Evolutionary conservation across 306 rosid species (phyloP).

Genomic region (Senna siamea): DNA sequence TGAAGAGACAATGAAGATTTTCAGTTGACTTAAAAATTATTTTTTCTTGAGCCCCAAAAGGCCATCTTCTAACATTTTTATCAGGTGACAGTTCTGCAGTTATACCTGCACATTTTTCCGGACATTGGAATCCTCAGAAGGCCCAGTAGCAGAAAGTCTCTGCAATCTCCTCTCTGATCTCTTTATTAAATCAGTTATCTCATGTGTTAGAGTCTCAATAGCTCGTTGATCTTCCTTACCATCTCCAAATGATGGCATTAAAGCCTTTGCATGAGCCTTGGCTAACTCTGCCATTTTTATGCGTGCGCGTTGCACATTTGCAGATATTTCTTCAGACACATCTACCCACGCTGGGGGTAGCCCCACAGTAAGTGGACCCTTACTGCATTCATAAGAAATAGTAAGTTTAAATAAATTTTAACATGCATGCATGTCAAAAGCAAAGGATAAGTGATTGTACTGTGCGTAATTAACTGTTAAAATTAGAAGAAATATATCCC

Average conservation of each 20-base stretch:
- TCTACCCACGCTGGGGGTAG: slow-evolving; percentile 99
- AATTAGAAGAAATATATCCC: slow-evolving; percentile 13
- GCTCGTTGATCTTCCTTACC: slow-evolving; percentile 87
- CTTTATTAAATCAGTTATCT: slow-evolving; percentile 80
- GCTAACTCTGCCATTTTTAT: slow-evolving; percentile 80
- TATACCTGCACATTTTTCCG: slow-evolving; percentile 97
- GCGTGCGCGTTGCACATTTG: slow-evolving; percentile 83
- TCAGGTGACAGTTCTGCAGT: slow-evolving; percentile 25
- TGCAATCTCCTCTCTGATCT: slow-evolving; percentile 81
- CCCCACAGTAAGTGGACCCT: slow-evolving; percentile 76
- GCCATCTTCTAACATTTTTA: slow-evolving; percentile 20
- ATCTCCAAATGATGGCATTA: slow-evolving; percentile 97
- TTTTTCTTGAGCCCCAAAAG: slow-evolving; percentile 24
- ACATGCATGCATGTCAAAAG: slow-evolving; percentile 14
- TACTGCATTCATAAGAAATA: slow-evolving; percentile 56
- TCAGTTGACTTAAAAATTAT: slow-evolving; percentile 16
- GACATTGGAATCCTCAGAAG: slow-evolving; percentile 91
- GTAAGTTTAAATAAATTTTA: background rate
- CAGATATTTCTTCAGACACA: slow-evolving; percentile 92
- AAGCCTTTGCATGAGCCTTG: slow-evolving; percentile 90
- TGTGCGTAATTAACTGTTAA: slow-evolving; percentile 8
- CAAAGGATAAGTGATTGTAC: slow-evolving; percentile 7
- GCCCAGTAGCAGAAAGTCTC: slow-evolving; percentile 81
- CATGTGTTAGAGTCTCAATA: slow-evolving; percentile 83
- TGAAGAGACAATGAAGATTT: slow-evolving; percentile 30